phyloP scores from a whole-genome alignment of 208 protist genomes.

The Crithidia bombi region DNA sequence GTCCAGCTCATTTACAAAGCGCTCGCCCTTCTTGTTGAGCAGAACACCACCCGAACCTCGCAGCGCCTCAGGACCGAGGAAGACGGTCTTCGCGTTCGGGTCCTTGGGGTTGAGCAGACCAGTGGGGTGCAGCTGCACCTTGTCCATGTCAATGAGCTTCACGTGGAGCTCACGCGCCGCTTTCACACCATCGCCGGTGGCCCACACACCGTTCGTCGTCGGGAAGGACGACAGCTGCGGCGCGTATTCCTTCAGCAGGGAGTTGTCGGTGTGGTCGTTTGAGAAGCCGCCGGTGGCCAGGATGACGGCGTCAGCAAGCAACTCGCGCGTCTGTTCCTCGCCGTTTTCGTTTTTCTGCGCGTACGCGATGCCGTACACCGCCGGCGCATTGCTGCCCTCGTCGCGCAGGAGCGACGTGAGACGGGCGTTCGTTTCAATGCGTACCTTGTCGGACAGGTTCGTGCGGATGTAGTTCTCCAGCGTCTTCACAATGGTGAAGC shows the following conservation, averaged over 20 bases:
- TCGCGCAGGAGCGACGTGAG: slow-evolving; percentile 46
- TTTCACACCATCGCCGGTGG: slow-evolving; percentile 85
- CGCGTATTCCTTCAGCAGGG: slow-evolving; percentile 80
- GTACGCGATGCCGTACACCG: slow-evolving; percentile 50
- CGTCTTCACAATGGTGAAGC: slow-evolving; percentile 90
- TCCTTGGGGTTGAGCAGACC: slow-evolving; percentile 93
- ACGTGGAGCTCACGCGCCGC: slow-evolving; percentile 65
- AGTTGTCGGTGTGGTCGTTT: slow-evolving; percentile 58
- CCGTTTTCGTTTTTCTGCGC: slow-evolving; percentile 19
- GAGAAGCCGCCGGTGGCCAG: slow-evolving; percentile 92
- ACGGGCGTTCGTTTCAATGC: slow-evolving; percentile 55
- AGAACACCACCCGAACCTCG: slow-evolving; percentile 95
- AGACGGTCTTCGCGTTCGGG: slow-evolving; percentile 84
- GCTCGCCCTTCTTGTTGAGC: slow-evolving; percentile 89
- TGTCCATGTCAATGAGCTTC: slow-evolving; percentile 90
- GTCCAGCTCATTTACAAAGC: slow-evolving; percentile 96
- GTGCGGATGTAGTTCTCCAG: slow-evolving; percentile 83
- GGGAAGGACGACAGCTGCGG: slow-evolving; percentile 72
- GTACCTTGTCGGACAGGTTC: slow-evolving; percentile 53
- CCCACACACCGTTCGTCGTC: slow-evolving; percentile 92
- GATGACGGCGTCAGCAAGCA: slow-evolving; percentile 76
- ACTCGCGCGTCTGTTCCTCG: slow-evolving; percentile 30
- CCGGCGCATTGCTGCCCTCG: slow-evolving; percentile 31
- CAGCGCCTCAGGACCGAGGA: slow-evolving; percentile 95
- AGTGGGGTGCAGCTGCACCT: slow-evolving; percentile 96